These are phyloP conservation scores for Rubia occidens DNA, from an alignment of 305 asterid genomes.

Conservation along the genomic window DNA sequence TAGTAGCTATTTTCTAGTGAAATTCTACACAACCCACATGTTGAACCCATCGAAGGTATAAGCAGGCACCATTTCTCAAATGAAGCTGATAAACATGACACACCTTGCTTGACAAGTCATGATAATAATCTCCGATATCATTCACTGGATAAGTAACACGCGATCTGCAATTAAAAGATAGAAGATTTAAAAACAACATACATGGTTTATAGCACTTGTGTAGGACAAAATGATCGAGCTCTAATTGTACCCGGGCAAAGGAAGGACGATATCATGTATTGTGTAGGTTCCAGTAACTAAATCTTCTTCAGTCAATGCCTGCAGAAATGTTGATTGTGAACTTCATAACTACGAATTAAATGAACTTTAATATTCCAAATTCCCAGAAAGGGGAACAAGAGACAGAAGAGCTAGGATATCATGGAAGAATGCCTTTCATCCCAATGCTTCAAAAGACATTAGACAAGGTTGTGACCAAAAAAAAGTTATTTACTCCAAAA, in stretches of 20 bases:
- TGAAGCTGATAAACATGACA: slow-evolving; percentile 13
- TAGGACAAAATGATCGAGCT: slow-evolving; percentile 16
- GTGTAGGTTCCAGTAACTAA: slow-evolving; percentile 53
- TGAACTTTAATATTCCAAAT: neutral
- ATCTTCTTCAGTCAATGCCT: slow-evolving; percentile 72
- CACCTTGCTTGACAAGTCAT: slow-evolving; percentile 68
- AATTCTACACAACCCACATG: neutral
- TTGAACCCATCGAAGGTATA: neutral
- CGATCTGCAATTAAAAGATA: slow-evolving; percentile 48
- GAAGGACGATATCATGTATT: slow-evolving; percentile 71
- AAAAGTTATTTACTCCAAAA: neutral
- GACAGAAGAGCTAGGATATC: neutral
- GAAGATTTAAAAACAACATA: slow-evolving; percentile 4
- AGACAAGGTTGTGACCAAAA: neutral
- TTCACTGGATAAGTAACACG: slow-evolving; percentile 71
- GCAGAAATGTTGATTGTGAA: slow-evolving; percentile 17
- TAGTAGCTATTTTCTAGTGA: neutral
- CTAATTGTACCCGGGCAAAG: slow-evolving; percentile 78
- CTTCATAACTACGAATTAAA: neutral
- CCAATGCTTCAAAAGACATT: neutral
- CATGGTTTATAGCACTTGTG: neutral
- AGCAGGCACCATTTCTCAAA: neutral
- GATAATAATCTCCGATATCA: slow-evolving; percentile 63
- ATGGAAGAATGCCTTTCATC: neutral
- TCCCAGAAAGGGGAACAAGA: neutral